Percentiles rank a stretch among this genome's conserved stretches.
These are phyloP conservation scores for Candida xyloterini DNA, from an alignment of 805 yeast genomes.

Conservation along the genomic window DNA sequence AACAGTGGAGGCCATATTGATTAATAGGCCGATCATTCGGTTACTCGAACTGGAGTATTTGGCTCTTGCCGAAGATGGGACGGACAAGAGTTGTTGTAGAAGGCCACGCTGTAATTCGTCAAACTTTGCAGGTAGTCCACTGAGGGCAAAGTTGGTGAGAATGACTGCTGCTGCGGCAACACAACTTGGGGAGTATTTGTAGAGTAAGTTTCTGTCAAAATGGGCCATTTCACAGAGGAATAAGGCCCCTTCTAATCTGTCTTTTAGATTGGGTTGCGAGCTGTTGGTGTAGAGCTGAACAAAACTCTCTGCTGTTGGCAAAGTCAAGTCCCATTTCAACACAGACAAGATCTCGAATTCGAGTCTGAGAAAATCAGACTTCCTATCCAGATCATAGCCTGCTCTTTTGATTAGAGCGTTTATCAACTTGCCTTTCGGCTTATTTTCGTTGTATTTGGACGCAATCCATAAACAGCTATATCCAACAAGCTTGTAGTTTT, in stretches of 20 bases:
- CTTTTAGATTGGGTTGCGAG: conserved; percentile 37
- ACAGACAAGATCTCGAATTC: conserved; percentile 64
- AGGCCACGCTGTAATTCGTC: conserved; percentile 30
- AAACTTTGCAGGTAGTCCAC: conserved; percentile 29
- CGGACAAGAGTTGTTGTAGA: conserved; percentile 21
- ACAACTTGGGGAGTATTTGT: conserved; percentile 43
- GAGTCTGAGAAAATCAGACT: conserved; percentile 51
- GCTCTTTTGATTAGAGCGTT: conserved; percentile 31
- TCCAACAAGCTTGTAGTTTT: conserved; percentile 38
- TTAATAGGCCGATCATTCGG: conserved; percentile 24
- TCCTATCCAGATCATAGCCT: conserved; percentile 26
- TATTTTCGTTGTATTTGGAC: conserved; percentile 45
- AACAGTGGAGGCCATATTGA: conserved; percentile 27
- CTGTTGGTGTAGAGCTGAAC: conserved; percentile 50
- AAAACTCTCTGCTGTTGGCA: conserved; percentile 62
- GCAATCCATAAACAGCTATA: conserved; percentile 47
- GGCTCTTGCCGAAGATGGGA: conserved; percentile 26
- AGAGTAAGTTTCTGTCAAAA: conserved; percentile 57
- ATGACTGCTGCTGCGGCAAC: conserved; percentile 52
- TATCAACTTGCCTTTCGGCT: conserved; percentile 45
- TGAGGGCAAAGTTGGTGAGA: conserved; percentile 44
- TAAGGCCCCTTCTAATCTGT: conserved; percentile 53
- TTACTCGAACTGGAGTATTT: conserved; percentile 23
- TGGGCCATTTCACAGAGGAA: conserved; percentile 66
- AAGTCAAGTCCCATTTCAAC: conserved; percentile 61